A percentile compares a stretch with the other conserved stretches of the same genome.
Conservation (phyloP, 2,329 filamentous ascomycete genomes). For the Stagonosporopsis tanaceti region DNA sequence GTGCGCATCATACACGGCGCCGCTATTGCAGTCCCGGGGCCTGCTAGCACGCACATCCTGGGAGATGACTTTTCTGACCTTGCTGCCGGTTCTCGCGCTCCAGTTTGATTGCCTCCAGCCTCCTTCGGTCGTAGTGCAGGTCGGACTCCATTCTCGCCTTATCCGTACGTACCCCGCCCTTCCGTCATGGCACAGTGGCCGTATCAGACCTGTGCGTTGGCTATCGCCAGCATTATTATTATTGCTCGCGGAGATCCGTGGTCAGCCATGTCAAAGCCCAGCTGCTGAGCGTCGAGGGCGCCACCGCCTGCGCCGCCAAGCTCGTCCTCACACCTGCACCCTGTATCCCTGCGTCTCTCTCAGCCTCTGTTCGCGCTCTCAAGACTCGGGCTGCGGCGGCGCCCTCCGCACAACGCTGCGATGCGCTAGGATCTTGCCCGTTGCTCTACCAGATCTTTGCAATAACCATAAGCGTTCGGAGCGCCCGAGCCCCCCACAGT, state of each 20-base stretch:
- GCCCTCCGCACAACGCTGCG: conserved; percentile 16
- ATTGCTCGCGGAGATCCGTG: not conserved
- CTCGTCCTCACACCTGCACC: not conserved
- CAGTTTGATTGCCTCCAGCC: conserved; percentile 29
- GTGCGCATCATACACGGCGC: conserved; percentile 14
- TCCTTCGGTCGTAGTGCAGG: conserved; percentile 26
- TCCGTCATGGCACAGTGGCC: conserved; percentile 13
- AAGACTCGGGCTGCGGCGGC: conserved; percentile 12
- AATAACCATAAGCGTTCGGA: conserved; percentile 31
- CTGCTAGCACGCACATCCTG: conserved; percentile 22
- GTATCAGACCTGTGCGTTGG: conserved; percentile 14
- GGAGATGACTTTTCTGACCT: conserved; percentile 26
- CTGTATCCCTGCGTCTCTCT: conserved; percentile 1
- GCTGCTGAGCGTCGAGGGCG: not conserved
- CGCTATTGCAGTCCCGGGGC: conserved; percentile 14
- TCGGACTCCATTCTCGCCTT: conserved; percentile 20
- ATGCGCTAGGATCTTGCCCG: conserved; percentile 35
- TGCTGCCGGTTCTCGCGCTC: conserved; percentile 36
- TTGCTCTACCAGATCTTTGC: conserved; percentile 24
- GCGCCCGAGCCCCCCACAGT: conserved; percentile 36
- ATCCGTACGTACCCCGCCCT: conserved; percentile 28
- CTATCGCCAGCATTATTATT: conserved; percentile 12
- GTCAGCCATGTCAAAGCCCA: no score
- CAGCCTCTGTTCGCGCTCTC: not conserved
- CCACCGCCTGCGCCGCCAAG: not conserved